These are phyloP conservation scores for Misopates orontium DNA, from an alignment of 257 asterid species.

Conservation along the genomic window DNA sequence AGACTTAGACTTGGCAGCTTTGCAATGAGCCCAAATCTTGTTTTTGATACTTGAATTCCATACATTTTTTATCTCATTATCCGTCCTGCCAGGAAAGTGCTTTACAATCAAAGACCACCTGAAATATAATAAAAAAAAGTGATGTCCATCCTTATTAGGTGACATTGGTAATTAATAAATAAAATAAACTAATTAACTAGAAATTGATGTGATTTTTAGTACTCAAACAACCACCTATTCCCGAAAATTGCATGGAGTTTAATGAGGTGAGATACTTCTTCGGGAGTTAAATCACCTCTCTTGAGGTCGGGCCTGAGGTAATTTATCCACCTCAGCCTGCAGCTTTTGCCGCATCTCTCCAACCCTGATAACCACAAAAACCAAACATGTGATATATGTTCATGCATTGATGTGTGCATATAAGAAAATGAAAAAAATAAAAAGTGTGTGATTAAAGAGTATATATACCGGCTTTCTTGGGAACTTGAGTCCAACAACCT, in stretches of 20 bases:
- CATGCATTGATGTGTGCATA: not conserved
- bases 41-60: constrained; percentile 62
- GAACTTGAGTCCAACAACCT: constrained; percentile 44
- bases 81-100: constrained; percentile 83
- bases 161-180: too few relatives aligned
- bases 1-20: constrained; percentile 31
- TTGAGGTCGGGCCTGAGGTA: constrained; percentile 85
- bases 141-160: too few relatives aligned
- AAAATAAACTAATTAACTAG: too few relatives aligned
- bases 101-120: constrained; percentile 92
- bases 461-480: constrained; percentile 40
- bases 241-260: constrained; percentile 67
- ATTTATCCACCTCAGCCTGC: constrained; percentile 84
- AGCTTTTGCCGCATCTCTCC: constrained; percentile 84
- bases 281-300: constrained; percentile 61
- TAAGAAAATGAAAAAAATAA: not conserved
- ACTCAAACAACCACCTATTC: constrained; percentile 44
- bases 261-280: constrained; percentile 62
- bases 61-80: constrained; percentile 83
- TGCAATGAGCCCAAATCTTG: constrained; percentile 30
- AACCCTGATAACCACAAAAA: constrained; percentile 41
- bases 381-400: too few relatives aligned
- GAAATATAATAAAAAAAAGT: not conserved
- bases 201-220: not conserved
- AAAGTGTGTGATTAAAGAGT: not conserved